Evolutionary conservation across 1,284 basidiomycete genomes (phyloP).

Genomic region (Puccinia coronata): DNA sequence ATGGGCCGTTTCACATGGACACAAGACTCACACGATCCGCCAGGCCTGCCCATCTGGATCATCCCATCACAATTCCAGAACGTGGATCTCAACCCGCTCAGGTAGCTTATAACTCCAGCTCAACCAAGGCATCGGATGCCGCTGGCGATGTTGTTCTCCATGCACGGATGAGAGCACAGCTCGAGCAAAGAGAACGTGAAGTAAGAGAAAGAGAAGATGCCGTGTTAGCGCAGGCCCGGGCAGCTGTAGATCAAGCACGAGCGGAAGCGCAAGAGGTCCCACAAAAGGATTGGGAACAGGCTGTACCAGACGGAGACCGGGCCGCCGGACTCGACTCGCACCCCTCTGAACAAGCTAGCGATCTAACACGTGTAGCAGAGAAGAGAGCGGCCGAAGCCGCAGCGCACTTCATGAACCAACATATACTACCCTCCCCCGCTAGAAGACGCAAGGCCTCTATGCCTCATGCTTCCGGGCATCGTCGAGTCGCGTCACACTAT

Average conservation of each 20-base stretch:
- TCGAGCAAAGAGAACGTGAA: slow-evolving; percentile 21
- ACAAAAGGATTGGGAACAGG: neutral
- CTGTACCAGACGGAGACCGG: neutral
- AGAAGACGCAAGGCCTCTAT: slow-evolving; percentile 32
- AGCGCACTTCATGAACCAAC: slow-evolving; percentile 35
- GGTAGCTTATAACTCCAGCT: neutral
- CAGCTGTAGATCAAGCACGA: neutral
- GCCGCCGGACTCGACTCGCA: neutral
- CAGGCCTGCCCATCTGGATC: slow-evolving; percentile 17
- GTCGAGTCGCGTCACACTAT: neutral
- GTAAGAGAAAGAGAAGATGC: slow-evolving; percentile 5
- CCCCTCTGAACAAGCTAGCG: neutral
- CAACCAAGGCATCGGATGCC: neutral
- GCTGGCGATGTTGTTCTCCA: neutral
- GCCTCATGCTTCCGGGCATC: slow-evolving; percentile 12
- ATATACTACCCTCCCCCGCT: neutral
- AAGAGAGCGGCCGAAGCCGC: slow-evolving; percentile 26
- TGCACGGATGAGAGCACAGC: neutral
- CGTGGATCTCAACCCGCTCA: neutral
- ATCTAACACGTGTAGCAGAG: slow-evolving; percentile 7
- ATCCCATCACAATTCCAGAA: neutral
- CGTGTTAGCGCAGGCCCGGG: neutral
- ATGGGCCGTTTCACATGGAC: neutral
- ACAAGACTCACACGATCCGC: neutral
- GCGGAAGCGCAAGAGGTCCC: slow-evolving; percentile 20